Conservation (phyloP, 164 flowering plant species). For the Euptelea pleiosperma region DNA sequence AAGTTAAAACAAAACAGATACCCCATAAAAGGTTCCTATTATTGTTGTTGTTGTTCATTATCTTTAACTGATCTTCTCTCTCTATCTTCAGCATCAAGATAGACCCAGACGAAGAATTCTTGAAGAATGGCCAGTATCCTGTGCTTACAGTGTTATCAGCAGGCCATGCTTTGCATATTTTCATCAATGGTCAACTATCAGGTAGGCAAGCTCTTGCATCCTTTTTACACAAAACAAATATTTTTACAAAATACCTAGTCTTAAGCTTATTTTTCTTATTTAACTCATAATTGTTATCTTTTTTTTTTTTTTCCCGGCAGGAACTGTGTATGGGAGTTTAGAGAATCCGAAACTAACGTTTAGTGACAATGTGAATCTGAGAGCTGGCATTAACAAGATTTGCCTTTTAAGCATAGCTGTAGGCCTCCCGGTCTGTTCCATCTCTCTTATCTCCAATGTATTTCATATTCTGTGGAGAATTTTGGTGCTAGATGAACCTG, state of each 20-base stretch:
- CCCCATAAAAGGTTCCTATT: neutral
- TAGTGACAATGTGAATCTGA: conserved; percentile 46
- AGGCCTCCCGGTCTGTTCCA: conserved; percentile 78
- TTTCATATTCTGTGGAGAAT: neutral
- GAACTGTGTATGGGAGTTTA: conserved; percentile 66
- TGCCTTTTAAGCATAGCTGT: conserved; percentile 74
- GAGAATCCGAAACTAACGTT: conserved; percentile 62
- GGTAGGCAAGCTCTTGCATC: conserved; percentile 62
- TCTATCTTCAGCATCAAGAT: conserved; percentile 46
- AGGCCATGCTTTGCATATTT: conserved; percentile 83
- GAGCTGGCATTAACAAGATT: conserved; percentile 70
- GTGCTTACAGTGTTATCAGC: conserved; percentile 72
- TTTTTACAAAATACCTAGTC: neutral
- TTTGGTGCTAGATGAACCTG: neutral
- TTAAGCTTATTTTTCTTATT: neutral
- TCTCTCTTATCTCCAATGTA: neutral
- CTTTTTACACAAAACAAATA: conserved; percentile 29
- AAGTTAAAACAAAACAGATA: neutral
- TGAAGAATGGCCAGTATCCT: conserved; percentile 58
- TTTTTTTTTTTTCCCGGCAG: conserved; percentile 31
- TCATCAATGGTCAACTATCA: conserved; percentile 66
- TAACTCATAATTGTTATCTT: neutral
- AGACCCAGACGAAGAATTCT: conserved; percentile 50
- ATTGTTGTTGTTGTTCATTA: neutral
- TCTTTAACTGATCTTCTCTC: neutral